Evolutionary conservation across 495 filamentous ascomycete genomes (phyloP).

Genomic region (Xylaria bambusicola): DNA sequence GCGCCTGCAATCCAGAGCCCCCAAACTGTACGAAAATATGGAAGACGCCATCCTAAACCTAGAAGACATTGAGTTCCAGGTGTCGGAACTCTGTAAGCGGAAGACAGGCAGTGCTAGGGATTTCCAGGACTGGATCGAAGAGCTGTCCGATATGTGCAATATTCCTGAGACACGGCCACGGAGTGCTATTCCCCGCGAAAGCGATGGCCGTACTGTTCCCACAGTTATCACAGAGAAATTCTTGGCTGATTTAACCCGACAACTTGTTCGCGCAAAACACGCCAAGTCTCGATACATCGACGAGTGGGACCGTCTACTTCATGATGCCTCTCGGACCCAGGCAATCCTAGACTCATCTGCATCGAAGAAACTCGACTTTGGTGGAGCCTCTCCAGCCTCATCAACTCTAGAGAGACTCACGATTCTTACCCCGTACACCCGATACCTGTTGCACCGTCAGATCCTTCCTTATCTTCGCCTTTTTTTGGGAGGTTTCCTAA

Average conservation of each 20-base stretch:
- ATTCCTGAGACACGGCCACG: conserved; percentile 64
- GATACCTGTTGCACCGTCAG: conserved; percentile 73
- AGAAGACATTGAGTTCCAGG: conserved; percentile 78
- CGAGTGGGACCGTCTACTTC: conserved; percentile 81
- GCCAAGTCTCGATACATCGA: conserved; percentile 77
- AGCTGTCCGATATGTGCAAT: conserved; percentile 70
- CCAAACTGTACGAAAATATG: conserved; percentile 81
- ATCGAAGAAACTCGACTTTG: conserved; percentile 78
- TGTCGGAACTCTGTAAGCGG: conserved; percentile 72
- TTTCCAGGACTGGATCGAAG: conserved; percentile 95
- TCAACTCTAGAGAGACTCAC: conserved; percentile 55
- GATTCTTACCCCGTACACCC: conserved; percentile 81
- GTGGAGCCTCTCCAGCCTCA: conserved; percentile 55
- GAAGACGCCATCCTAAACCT: conserved; percentile 80
- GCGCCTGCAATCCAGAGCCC: conserved; percentile 75
- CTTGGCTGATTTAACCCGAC: conserved; percentile 82
- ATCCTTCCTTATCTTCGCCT: conserved; percentile 66
- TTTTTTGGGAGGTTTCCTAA: conserved; percentile 62
- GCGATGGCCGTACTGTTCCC: conserved; percentile 54
- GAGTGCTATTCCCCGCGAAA: conserved; percentile 42
- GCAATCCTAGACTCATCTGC: conserved; percentile 80
- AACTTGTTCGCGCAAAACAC: conserved; percentile 77
- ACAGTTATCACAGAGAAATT: conserved; percentile 91
- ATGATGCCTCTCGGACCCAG: conserved; percentile 71
- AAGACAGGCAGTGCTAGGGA: conserved; percentile 80